Percentiles rank a stretch among this genome's conserved stretches.
These are phyloP conservation scores for Tephrocybe sp. DNA, from an alignment of 768 basidiomycete species.

Conservation along the genomic window DNA sequence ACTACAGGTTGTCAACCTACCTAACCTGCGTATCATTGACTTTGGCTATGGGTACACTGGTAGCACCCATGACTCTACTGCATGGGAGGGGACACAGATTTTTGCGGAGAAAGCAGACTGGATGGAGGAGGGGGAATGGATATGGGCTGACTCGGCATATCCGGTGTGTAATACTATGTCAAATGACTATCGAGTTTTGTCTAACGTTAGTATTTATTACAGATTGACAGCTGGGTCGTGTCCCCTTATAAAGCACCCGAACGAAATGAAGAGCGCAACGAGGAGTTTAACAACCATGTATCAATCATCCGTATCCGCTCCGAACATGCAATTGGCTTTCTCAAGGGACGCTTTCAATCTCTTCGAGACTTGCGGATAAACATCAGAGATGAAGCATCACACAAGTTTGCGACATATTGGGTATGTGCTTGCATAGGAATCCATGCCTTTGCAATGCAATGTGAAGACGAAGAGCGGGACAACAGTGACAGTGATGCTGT, in stretches of 20 bases:
- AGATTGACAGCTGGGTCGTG: too few species aligned
- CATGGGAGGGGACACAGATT: slow-evolving; percentile 22
- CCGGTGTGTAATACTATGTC: slow-evolving; percentile 20
- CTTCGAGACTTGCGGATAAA: not conserved
- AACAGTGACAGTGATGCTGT: too few species aligned
- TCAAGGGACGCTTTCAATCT: slow-evolving; percentile 7
- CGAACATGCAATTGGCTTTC: slow-evolving; percentile 7
- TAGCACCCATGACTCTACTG: slow-evolving; percentile 32
- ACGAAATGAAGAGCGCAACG: too few species aligned
- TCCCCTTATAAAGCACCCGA: not conserved
- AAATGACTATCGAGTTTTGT: not conserved
- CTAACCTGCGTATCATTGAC: slow-evolving; percentile 36
- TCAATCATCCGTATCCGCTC: slow-evolving; percentile 1
- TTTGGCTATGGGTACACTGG: slow-evolving; percentile 27
- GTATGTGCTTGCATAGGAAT: not conserved
- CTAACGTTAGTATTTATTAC: too few species aligned
- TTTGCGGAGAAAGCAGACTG: slow-evolving; percentile 17
- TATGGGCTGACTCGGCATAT: slow-evolving; percentile 41
- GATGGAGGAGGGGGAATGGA: slow-evolving; percentile 27
- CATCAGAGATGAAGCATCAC: not conserved
- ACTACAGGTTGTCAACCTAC: slow-evolving; percentile 30
- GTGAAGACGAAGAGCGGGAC: slow-evolving; percentile 1
- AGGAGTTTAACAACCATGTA: not conserved
- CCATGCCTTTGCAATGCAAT: slow-evolving; percentile 4
- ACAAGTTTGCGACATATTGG: slow-evolving; percentile 7